phyloP scores from a whole-genome alignment of 2,329 filamentous ascomycete genomes.

The Ceratocystis diversiconidia region DNA sequence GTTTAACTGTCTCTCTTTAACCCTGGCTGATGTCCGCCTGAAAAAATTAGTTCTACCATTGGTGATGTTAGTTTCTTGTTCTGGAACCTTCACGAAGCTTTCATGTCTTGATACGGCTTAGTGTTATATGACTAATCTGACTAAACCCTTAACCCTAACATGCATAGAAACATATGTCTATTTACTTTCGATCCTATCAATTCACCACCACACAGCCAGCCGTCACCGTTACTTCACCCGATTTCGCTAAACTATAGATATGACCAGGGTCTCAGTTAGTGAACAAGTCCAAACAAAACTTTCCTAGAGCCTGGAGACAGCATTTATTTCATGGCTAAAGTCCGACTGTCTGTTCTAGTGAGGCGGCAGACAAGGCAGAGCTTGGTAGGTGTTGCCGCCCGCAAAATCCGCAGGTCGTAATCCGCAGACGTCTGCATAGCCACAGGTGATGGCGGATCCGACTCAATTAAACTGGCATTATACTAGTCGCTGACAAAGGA shows the following conservation, averaged over 20 bases:
- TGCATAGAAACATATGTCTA: fast-evolving
- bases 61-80: slow-evolving; percentile 12
- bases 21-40: background rate
- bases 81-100: slow-evolving; percentile 19
- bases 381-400: background rate
- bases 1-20: background rate
- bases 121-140: background rate
- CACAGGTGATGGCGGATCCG: background rate
- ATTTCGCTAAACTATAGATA: slow-evolving; percentile 10
- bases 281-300: background rate
- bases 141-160: background rate
- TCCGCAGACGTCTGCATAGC: background rate
- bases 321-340: background rate
- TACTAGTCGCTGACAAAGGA: background rate
- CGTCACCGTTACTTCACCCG: background rate
- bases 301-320: background rate
- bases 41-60: background rate
- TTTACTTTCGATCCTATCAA: background rate
- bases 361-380: background rate
- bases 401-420: background rate
- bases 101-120: background rate
- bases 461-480: no score
- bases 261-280: background rate
- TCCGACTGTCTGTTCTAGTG: background rate
- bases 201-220: background rate